phyloP scores from a whole-genome alignment of 2,329 filamentous ascomycete genomes.

The Fusarium oxysporum region DNA sequence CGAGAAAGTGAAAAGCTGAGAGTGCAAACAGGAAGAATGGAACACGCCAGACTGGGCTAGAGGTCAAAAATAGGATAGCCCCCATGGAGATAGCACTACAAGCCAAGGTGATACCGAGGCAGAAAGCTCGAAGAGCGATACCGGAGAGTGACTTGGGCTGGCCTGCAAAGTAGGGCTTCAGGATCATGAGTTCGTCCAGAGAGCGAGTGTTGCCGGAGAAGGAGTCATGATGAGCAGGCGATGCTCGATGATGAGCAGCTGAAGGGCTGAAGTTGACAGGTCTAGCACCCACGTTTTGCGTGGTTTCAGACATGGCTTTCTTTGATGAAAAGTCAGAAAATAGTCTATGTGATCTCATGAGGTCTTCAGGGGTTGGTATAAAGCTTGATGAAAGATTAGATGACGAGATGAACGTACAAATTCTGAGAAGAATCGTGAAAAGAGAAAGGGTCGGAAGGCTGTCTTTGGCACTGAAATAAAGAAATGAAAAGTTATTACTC shows the following conservation, averaged over 20 bases:
- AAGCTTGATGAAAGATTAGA: not conserved
- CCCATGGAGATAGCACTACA: conserved; percentile 49
- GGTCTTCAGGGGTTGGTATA: not conserved
- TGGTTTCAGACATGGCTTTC: conserved; percentile 32
- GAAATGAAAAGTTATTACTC: not conserved
- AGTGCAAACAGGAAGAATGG: conserved; percentile 77
- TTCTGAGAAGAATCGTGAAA: not conserved
- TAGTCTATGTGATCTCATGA: conserved; percentile 26
- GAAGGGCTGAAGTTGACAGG: conserved; percentile 36
- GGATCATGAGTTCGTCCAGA: conserved; percentile 45
- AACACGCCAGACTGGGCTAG: conserved; percentile 68
- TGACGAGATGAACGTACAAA: conserved; percentile 6
- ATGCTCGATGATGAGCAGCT: conserved; percentile 31
- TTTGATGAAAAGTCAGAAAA: conserved; percentile 23
- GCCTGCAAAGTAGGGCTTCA: conserved; percentile 56
- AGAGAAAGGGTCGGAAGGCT: not conserved
- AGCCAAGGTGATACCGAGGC: conserved; percentile 61
- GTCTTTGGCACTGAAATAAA: not conserved
- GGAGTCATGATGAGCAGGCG: conserved; percentile 28
- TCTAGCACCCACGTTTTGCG: conserved; percentile 1
- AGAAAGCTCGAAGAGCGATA: conserved; percentile 69
- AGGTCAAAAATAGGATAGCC: conserved; percentile 51
- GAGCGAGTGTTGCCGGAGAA: conserved; percentile 26
- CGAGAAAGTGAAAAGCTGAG: conserved; percentile 91
- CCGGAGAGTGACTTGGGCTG: conserved; percentile 68